Evolutionary conservation across 2,329 filamentous ascomycete species (phyloP), one percentile per base, ranked within the genome.

Genomic region (Davidsoniella neocaledoniae): DNA sequence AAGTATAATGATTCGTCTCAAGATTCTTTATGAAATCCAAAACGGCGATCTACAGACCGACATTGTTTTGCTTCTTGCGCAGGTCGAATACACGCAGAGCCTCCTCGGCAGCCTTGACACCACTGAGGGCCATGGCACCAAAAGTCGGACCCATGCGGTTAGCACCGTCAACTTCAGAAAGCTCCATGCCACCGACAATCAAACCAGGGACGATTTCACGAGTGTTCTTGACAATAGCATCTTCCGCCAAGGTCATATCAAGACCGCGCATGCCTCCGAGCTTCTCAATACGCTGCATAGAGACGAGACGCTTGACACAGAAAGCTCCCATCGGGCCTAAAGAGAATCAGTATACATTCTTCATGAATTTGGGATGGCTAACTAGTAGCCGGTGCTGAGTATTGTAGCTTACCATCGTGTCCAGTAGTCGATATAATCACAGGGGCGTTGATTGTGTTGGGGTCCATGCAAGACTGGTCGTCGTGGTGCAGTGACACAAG

Each of bases 381-480:
- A 12, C 29, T 3, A 33, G 6, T 33, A 40, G 23, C 29, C 38
- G 7, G 25, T 5, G 47, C 23, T 43, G 77, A 21, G 8, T 2
- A n/a, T 9, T n/a, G 14, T 14, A 36, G 39, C 49, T 36, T n/a
- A 52, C 52, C 88, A 57, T 95, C 87, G 60, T 95, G 87, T 46
- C 87, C 88, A 0, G 87, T 94, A 21, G 87, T 94, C 52, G 81
- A 86, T 68, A 95, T 83, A 61, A 94, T 72, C 53, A 94, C 66
- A 1, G 87, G 86, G 0, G 86, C 86, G 62, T 94, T 94, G 75
- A 94, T 94, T 59, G 87, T 94, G 76, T 91, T 94, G 57, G 87
- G 87, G 64, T 94, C 88, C 87, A 94, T 94, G 81, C 87, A 94
- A 54, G 78, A 84, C 69, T 94, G 86, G 63, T 90, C 83, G 62